Evolutionary conservation across 2,329 filamentous ascomycete species (phyloP), one percentile per base, ranked within the genome.

Genomic region (Mycosphaerella arachidis): DNA sequence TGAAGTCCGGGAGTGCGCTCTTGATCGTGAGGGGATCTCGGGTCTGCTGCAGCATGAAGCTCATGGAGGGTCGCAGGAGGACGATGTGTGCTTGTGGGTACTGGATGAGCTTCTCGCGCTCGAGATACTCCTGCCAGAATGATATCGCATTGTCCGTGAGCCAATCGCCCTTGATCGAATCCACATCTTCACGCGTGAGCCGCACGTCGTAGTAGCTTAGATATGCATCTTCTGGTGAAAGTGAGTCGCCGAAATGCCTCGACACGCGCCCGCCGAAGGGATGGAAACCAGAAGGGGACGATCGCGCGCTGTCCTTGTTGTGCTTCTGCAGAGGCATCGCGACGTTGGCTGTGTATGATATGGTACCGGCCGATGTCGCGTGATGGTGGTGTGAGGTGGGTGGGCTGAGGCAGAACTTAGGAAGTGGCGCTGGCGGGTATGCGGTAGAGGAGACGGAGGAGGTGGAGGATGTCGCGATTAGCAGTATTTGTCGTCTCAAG

Each of bases 111-210:
- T 91, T 87, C 79, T 97, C 93, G 63, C 87, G 90, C 76, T 99
- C 94, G 66, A 99, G 86, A 73, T 90, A 92, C 78, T 97, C 93
- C 82, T 97, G 90, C 93, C 94, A 99, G 74, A 99, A 97, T 54
- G 91, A 88, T 67, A 99, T 97, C 68, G 92, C 92, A 79, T 96
- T 97, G 75, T 99, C 94, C 48, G 93, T 97, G 55, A 99, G 81
- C 94, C 94, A 99, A 80, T 97, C 94, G 75, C 90, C 82, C 76
- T 90, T 91, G 60, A 99, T 84, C 16, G 89, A 88, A 73, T 92
- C 89, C 67, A 97, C 85, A 75, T 99, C 94, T 73, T 94, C 91
- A 73, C 87, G 85, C 54, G 90, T 96, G 67, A 97, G 91, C 92
- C 71, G 65, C 20, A 68, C 61, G 58, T 68, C 70, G 64, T 83